Evolutionary conservation across 129 eudicot genomes (phyloP).

Genomic region (Chrysanthemum makinoi): DNA sequence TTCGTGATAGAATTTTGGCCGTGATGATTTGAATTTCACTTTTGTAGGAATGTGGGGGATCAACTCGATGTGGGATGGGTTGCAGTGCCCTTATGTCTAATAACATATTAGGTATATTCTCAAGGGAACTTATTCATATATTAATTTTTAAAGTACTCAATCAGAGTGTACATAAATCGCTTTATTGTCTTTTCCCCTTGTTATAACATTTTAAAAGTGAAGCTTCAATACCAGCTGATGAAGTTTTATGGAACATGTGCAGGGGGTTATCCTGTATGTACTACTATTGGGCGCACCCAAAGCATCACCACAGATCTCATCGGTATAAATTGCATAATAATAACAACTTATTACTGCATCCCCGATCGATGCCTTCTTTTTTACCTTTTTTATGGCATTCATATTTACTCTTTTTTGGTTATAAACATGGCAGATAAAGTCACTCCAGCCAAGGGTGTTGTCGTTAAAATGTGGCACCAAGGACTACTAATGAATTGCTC

Average conservation of each 20-base stretch:
- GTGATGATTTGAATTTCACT: slow-evolving; percentile 24
- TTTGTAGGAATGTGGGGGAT: slow-evolving; percentile 77
- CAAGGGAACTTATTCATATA: slow-evolving; percentile 6
- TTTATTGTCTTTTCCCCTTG: neutral
- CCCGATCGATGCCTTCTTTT: neutral
- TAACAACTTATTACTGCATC: neutral
- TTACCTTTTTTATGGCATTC: neutral
- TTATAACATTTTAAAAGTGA: slow-evolving; percentile 1
- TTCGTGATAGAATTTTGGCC: neutral
- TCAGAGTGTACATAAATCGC: neutral
- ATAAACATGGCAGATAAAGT: slow-evolving; percentile 56
- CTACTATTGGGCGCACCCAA: slow-evolving; percentile 60
- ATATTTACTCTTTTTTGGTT: slow-evolving; percentile 14
- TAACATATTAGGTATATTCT: slow-evolving; percentile 50
- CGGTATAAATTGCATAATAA: slow-evolving; percentile 37
- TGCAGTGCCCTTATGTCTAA: slow-evolving; percentile 80
- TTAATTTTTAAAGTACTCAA: neutral
- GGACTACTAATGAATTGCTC: slow-evolving; percentile 60
- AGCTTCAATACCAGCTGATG: slow-evolving; percentile 8
- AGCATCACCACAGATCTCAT: slow-evolving; percentile 50
- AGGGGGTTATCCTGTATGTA: slow-evolving; percentile 80
- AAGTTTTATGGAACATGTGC: slow-evolving; percentile 29
- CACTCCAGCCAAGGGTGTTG: slow-evolving; percentile 64
- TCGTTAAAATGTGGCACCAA: slow-evolving; percentile 51
- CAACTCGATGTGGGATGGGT: slow-evolving; percentile 87